phyloP scores from a whole-genome alignment of 2,329 filamentous ascomycete species.

The Pestalotiopsis sp. region DNA sequence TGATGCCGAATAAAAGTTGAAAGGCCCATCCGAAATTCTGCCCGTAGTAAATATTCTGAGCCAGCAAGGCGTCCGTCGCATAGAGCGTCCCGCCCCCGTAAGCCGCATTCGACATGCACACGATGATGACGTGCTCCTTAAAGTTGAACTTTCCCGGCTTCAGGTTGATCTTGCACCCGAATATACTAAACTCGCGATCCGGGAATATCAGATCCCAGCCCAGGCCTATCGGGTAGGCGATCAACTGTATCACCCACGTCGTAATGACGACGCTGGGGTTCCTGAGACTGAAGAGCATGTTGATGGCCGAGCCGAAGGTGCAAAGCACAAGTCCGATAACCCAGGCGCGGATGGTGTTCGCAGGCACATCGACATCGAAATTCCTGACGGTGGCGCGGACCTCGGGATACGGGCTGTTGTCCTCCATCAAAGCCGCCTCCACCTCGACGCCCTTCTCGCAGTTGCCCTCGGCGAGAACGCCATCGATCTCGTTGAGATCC shows the following conservation, averaged over 20 bases:
- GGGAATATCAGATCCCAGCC: conserved; percentile 37
- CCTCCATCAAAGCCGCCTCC: conserved; percentile 48
- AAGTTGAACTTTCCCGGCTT: conserved; percentile 41
- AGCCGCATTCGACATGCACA: conserved; percentile 65
- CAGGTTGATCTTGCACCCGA: conserved; percentile 38
- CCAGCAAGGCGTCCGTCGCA: conserved; percentile 53
- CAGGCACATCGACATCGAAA: conserved; percentile 52
- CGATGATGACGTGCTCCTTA: conserved; percentile 43
- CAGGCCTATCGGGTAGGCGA: conserved; percentile 49
- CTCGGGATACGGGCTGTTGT: conserved; percentile 60
- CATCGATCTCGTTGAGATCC: conserved; percentile 52
- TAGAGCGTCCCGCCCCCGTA: conserved; percentile 61
- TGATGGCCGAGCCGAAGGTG: conserved; percentile 58
- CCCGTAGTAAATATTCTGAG: conserved; percentile 58
- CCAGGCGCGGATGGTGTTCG: conserved; percentile 64
- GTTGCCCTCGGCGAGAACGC: conserved; percentile 45
- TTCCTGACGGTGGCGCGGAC: conserved; percentile 40
- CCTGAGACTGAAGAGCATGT: conserved; percentile 53
- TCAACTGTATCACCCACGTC: conserved; percentile 56
- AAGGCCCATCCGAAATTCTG: conserved; percentile 61
- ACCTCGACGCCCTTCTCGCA: conserved; percentile 45
- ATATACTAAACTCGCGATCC: conserved; percentile 30
- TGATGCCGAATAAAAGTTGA: conserved; percentile 61
- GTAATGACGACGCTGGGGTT: conserved; percentile 53
- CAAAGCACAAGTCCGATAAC: conserved; percentile 57